Evolutionary conservation across 805 yeast genomes (phyloP), one percentile per base, ranked within the genome.

Genomic region (Pichia thaimueangensis): DNA sequence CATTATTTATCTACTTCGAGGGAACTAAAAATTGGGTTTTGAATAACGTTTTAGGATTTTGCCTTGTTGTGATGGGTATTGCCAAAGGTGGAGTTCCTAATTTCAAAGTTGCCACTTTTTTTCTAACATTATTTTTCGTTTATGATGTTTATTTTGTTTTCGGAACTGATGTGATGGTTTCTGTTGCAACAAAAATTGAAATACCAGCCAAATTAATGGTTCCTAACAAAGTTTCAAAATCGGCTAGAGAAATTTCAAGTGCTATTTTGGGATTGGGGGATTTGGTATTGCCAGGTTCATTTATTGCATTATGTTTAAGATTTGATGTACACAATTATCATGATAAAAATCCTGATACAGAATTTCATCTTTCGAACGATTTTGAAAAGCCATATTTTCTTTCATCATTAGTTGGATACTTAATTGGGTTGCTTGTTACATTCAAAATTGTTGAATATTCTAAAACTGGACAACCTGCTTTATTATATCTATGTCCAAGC

Each of bases 71-170:
- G 6, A 65, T 59, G 50, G 69, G 74, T 1, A 64, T 78, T 19
- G 54, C 62, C 13, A 48, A 52, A 23, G 43, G 69, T 8, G 60
- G 64, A 38, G 45, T 79, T 11, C 59, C 69, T 15, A 69, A 66
- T 33, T 73, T 79, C 52, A 65, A 61, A 39, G 60, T 71, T 1
- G 80, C 75, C 3, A 52, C 65, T 13, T 47, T 73, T 10, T 53
- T 79, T 27, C 59, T 82, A 20, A 44, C 51, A 3, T 73, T 73
- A 2, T 67, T 82, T 33, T 78, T 80, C 51, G 48, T 73, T 31
- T 82, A 81, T 56, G 88, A 82, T 55, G 67, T 78, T 31, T 79
- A 71, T 55, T 82, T 82, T 60, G 88, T 82, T 1, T 82, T 80
- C 58, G 75, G 71, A 5, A 70, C 84, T 0, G 68, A 71, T 27